phyloP scores from a whole-genome alignment of 768 basidiomycete species.

The Amanita inopinata region DNA sequence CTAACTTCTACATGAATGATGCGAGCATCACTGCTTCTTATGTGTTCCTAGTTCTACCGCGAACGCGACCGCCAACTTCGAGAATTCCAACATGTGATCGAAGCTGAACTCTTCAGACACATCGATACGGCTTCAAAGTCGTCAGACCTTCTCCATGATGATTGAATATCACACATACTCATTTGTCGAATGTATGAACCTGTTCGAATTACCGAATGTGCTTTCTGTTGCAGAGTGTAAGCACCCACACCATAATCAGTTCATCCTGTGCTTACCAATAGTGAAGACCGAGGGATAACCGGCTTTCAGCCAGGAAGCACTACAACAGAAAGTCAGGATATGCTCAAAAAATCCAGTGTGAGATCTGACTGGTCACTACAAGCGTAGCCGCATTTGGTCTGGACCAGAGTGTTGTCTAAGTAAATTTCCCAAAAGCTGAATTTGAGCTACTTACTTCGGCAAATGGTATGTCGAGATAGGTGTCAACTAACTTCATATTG shows the following conservation, averaged over 20 bases:
- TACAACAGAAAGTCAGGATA: constrained; percentile 18
- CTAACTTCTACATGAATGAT: too few relatives aligned
- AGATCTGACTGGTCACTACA: constrained; percentile 79
- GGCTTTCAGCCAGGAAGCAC: constrained; percentile 77
- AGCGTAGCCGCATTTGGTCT: constrained; percentile 90
- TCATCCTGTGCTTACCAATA: constrained; percentile 44
- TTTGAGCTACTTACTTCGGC: constrained; percentile 34
- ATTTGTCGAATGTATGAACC: constrained; percentile 69
- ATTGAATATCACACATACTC: constrained; percentile 49
- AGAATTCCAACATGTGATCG: constrained; percentile 81
- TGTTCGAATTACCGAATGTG: constrained; percentile 67
- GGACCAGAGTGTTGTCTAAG: constrained; percentile 5
- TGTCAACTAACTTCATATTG: constrained; percentile 67
- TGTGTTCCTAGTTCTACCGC: constrained; percentile 64
- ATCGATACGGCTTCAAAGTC: constrained; percentile 58
- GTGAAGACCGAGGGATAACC: constrained; percentile 82
- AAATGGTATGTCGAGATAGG: constrained; percentile 79
- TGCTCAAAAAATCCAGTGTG: constrained; percentile 18
- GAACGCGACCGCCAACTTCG: constrained; percentile 73
- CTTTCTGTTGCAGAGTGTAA: constrained; percentile 35
- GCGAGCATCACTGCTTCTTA: too few relatives aligned
- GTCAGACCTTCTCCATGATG: constrained; percentile 11
- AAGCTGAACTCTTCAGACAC: constrained; percentile 87
- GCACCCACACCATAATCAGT: constrained; percentile 12
- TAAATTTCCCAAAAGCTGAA: constrained; percentile 9